Base-by-base conservation (phyloP, 2,329 filamentous ascomycete species). In the Orbilia javanica region DNA sequence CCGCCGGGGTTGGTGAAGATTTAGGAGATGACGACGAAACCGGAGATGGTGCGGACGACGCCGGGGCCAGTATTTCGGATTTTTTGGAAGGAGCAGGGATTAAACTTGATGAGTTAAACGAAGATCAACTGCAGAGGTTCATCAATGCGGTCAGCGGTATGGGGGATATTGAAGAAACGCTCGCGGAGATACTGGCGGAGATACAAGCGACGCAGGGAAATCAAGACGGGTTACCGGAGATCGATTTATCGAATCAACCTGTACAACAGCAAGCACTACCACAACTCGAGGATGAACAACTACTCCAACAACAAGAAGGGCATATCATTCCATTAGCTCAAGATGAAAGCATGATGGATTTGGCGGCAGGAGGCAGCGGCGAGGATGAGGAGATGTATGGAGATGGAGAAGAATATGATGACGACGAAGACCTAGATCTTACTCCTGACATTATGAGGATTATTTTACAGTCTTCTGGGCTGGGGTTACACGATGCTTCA, bases 81-180 rank as follows among this genome's bases (percentile, higher is more conserved):
- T 66, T 77, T 18, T 66, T 77, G 42, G 73, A 70, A 22, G 57
- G 57, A 7, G 66, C 73, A 1, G 73, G 73, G 15, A 77, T 77
- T 34, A 77, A 67, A 34, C 73, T 77, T 13, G 73, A 77, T 20
- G 65, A 77, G 7, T 55, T 77, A 29, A 60, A 60, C n/a, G 73
- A 77, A 42, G 73, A 77, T 10, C 66, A 77, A 22, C 25, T 77
- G 20, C 73, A 77, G 27, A 77, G 66, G 52, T 77, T 77, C 36
- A 77, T 77, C n/a, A 77, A 77, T 55, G 73, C 73, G n/a, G 66
- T 77, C 29, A 70, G 65, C 27, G 53, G 66, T 2, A 60, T 67
- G 15, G 73, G 67, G 6, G 73, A 77, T 53, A 71, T 77, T n/a
- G 66, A 67, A 31, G 60, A 66, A 10, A 55, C 70, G 6, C 6